Conservation (phyloP, 352 stramenopile species). For the Phytophthora sansomeana region DNA sequence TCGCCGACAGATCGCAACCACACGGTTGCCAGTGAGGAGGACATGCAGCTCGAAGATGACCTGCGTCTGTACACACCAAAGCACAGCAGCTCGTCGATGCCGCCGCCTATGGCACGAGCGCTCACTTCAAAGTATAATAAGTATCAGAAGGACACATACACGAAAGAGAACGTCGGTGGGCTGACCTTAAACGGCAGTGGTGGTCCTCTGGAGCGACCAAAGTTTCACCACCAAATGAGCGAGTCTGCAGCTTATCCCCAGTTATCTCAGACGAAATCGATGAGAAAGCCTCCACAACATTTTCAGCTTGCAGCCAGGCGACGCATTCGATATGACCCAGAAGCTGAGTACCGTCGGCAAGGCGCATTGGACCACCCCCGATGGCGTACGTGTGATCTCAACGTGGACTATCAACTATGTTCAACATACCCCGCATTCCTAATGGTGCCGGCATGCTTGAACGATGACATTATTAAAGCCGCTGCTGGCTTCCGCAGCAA, state of each 20-base stretch:
- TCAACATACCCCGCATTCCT: conserved; percentile 77
- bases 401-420: conserved; percentile 79
- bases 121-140: conserved; percentile 42
- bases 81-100: conserved; percentile 47
- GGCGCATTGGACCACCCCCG: conserved; percentile 68
- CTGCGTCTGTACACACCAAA: conserved; percentile 69
- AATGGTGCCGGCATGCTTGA: conserved; percentile 67
- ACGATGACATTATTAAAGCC: conserved; percentile 75
- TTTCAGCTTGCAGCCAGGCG: conserved; percentile 54
- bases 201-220: conserved; percentile 25
- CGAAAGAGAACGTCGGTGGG: conserved; percentile 27
- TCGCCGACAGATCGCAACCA: conserved; percentile 80
- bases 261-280: conserved; percentile 29
- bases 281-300: conserved; percentile 40
- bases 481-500: conserved; percentile 81
- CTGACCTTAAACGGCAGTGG: conserved; percentile 15
- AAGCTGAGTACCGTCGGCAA: conserved; percentile 69
- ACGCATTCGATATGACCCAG: conserved; percentile 78
- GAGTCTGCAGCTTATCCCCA: conserved; percentile 36
- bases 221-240: conserved; percentile 58
- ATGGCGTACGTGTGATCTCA: conserved; percentile 69
- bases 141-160: conserved; percentile 47
- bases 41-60: conserved; percentile 69
- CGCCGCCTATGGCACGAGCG: conserved; percentile 40
- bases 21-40: conserved; percentile 50